Evolutionary conservation across 2,329 filamentous ascomycete genomes (phyloP), one percentile per base, ranked within the genome.

Genomic region (Mollisiaceae sp.): DNA sequence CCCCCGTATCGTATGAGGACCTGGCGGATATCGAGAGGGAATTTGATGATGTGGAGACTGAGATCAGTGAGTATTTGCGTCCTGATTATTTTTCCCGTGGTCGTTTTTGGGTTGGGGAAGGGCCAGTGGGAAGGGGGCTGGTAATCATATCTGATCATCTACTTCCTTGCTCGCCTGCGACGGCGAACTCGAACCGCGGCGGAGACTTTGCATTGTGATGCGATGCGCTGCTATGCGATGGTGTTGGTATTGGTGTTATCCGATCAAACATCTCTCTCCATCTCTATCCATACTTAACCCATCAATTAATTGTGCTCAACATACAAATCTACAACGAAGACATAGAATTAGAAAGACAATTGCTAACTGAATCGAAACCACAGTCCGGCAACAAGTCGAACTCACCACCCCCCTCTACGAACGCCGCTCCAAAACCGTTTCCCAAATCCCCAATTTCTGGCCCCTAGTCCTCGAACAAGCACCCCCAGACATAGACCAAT

Each of bases 381-480:
- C 75, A 94, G 91, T 93, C 75, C 89, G 91, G 75, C 85, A 90
- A 75, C 89, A 94, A 78, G 85, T 90, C 72, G 80, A 85, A 70
- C 83, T 93, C 72, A 86, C 87, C 74, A 82, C 83, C 67, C 85
- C 90, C 54, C 85, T 97, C 67, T 97, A 93, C 82, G 83, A 86
- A 73, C 91, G 91, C 80, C 92, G 94, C 76, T 83, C 86, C 70
- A 84, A 86, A 72, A 79, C 93, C 69, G 82, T 95, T 70, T 79
- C 85, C 69, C 83, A 89, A 75, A 94, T 97, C 75, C 86, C 88
- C 72, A 88, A 92, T 81, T 99, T 98, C 87, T 98, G 95, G 95
- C 85, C 92, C n/a, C 86, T 96, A 65, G 94, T 97, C 64, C 85
- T 98, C 77, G 92, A 97, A 82, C 90, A 93, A 80, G 89, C 91